Evolutionary conservation across 345 rosid species (phyloP), one percentile per base, ranked within the genome.

Genomic region (Populus euphratica): DNA sequence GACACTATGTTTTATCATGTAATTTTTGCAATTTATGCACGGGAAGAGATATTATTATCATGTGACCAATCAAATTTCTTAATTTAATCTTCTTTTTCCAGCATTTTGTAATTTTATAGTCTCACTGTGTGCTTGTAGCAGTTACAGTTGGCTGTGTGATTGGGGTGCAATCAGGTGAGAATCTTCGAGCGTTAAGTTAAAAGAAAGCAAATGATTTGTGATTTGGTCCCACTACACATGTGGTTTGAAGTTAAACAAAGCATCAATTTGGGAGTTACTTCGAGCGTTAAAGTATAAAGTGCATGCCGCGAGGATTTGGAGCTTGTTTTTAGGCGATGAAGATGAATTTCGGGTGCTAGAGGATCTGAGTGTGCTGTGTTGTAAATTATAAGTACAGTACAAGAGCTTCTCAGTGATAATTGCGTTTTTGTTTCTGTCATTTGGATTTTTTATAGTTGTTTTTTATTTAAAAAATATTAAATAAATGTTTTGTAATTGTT

Each of bases 201-300:
- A 16, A 35, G 61, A 69, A 17, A 10, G 69, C 17, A 69, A 27
- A 59, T 33, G 63, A 21, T 50, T 41, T 35, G 25, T 23, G 29
- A 27, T 21, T 35, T 67, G 63, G 79, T 29, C 79, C 79, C 71
- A 75, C 74, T 36, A 3, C 10, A 36, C 71, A 66, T 44, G 81
- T 82, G 77, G 56, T 38, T 66, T 27, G 14, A 5, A 66, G 0
- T 4, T 11, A 2, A 69, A 39, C 8, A 27, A 63, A n/a, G n/a
- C 11, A 36, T 39, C 69, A 2, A 23, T 43, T 25, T 62, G 36
- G 38, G 73, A 56, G 27, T 56, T 35, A 17, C 21, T 33, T 12
- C n/a, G 18, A 27, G 29, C 29, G 29, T 27, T 27, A 1, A 27
- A 27, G 29, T 27, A 27, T 27, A 27, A 27, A 27, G 29, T 27